Base-by-base conservation (phyloP, 1,284 basidiomycete genomes). In the Ceratobasidium sp. region DNA sequence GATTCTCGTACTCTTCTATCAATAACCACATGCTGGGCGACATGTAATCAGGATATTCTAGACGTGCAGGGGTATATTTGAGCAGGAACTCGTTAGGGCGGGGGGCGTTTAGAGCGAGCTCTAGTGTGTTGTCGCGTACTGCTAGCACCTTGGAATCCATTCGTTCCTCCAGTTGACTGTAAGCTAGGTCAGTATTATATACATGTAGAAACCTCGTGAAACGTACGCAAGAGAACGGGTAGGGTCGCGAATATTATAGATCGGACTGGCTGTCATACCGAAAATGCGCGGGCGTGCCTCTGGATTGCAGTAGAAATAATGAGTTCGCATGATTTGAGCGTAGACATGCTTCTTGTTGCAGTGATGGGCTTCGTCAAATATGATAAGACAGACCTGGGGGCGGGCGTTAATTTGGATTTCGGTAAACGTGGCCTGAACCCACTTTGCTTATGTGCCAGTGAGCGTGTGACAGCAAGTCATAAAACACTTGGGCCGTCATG, bases 191-290 rank as follows among this genome's bases (percentile, higher is more conserved):
- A 60, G 26, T 30, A 43, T 18, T 36, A 21, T 21, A 18, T 10
- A 32, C 14, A 2, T 30, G 48, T 14, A 8, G n/a, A 28, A n/a
- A 58, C n/a, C 45, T 36, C 2, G 6, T 18, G n/a, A 26, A 16
- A 36, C 76, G 45, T 30, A 75, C 76, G 60, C 57, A 55, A 79
- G 80, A 8, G 89, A 90, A 45, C 84, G 84, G 16, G 81, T 79
- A 0, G 90, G 86, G 71, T 91, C 85, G 74, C 86, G 88, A 12
- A 86, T 83, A 76, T 92, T 91, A 89, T 90, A 93, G 34, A 93
- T 87, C 0, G 93, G 92, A 28, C 91, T 93, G 0, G 93, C 93
- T 0, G 93, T 95, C 88, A 95, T 90, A 3, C 93, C 93, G 76
- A 95, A 92, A n/a, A 95, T 84, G 78, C 90, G 93, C 1, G 93